Base-by-base conservation (phyloP, 441 rosid species). In the Corymbia calophylla region DNA sequence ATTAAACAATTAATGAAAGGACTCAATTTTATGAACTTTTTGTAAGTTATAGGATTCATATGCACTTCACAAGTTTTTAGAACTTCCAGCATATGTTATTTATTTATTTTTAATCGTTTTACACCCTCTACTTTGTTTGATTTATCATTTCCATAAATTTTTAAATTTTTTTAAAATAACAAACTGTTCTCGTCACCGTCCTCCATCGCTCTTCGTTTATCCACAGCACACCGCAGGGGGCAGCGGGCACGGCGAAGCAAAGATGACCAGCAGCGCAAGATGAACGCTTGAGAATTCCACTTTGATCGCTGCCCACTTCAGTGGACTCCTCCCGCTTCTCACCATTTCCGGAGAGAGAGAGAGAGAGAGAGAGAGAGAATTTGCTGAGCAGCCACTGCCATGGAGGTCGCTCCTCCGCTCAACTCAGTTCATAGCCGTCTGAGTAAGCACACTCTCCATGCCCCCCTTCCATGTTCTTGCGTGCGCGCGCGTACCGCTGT, bases 1-100 rank as follows among this genome's bases (percentile, higher is more conserved):
- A 23, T 56, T 56, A 0, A 56, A 58, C 0, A 58, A 19, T 58
- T 23, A 23, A 58, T 0, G 0, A 1, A 23, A 58, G 0, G 10
- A 58, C 9, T 58, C 0, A 0, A 58, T 58, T 25, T 0, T 25
- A 25, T 4, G 0, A 23, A 58, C 25, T 39, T 39, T 39, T 39
- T 39, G 1, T 6, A 39, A 39, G 44, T 1, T 39, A 39, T 39
- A 39, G 6, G 44, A 5, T 39, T 39, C 11, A 48, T 48, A 48
- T 48, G 1, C 51, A 48, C 11, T 48, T 48, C 9, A 48, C 49
- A 9, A 8, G 39, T 19, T 21, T 21, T 3, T 54, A 15, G 44
- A 39, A 39, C 44, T 39, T 39, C 5, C 44, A 5, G 5, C 44
- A 6, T 39, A 4, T 39, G 44, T 39, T 39, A 39, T 39, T 39